Conservation (phyloP, 2,329 filamentous ascomycete genomes). For the Neopestalotiopsis rosae region DNA sequence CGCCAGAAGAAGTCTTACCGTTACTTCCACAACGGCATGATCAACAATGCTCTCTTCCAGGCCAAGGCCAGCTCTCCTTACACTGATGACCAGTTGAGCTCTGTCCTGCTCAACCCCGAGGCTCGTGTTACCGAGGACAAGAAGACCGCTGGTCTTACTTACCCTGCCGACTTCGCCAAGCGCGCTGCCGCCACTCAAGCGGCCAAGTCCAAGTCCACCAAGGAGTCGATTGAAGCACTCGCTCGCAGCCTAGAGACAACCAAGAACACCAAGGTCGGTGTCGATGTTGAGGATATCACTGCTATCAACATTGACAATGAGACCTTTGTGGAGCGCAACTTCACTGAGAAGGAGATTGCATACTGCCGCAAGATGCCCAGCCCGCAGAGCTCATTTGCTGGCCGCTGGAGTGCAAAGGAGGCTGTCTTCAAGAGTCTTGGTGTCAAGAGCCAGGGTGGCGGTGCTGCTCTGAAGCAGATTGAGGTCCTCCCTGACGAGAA, state of each 20-base stretch:
- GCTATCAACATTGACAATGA: constrained; percentile 93
- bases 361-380: constrained; percentile 84
- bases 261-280: constrained; percentile 79
- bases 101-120: constrained; percentile 92
- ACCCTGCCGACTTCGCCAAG: constrained; percentile 72
- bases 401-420: constrained; percentile 97
- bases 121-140: constrained; percentile 85
- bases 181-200: constrained; percentile 56
- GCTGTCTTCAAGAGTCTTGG: constrained; percentile 98
- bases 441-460: constrained; percentile 84
- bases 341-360: constrained; percentile 80
- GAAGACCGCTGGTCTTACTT: constrained; percentile 82
- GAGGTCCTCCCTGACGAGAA: constrained; percentile 84
- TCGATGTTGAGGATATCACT: constrained; percentile 89
- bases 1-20: constrained; percentile 99
- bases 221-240: constrained; percentile 78
- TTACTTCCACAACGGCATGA: constrained; percentile 97
- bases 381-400: constrained; percentile 90
- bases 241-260: constrained; percentile 61
- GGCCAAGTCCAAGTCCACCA: constrained; percentile 64
- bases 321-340: constrained; percentile 94
- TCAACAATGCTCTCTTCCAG: constrained; percentile 97
- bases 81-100: constrained; percentile 82
- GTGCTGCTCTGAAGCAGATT: constrained; percentile 91
- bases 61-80: constrained; percentile 94